Conservation (phyloP, 129 eudicot genomes). For the Scalesia atractyloides region DNA sequence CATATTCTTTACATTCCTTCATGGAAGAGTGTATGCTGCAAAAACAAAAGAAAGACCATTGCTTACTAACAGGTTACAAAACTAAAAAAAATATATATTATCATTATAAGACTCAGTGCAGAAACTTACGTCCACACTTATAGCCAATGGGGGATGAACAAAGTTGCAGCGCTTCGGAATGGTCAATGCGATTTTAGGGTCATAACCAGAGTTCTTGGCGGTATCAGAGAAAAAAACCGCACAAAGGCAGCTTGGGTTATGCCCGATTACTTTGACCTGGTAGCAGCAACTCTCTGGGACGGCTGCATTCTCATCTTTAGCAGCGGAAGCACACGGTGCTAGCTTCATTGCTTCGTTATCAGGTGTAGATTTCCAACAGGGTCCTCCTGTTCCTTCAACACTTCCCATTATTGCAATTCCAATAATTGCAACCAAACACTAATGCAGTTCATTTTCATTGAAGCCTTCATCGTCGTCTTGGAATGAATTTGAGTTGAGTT, state of each 20-base stretch:
- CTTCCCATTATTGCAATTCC: slow-evolving; percentile 25
- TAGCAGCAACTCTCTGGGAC: slow-evolving; percentile 46
- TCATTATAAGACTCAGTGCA: background rate
- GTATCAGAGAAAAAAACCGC: slow-evolving; percentile 57
- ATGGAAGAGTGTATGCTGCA: slow-evolving; percentile 63
- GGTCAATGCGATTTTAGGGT: slow-evolving; percentile 48
- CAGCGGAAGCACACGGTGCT: slow-evolving; percentile 57
- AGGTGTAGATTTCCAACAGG: slow-evolving; percentile 47
- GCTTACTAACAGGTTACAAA: background rate
- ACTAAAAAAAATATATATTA: background rate
- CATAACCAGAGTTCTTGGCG: slow-evolving; percentile 46
- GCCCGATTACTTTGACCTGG: slow-evolving; percentile 46
- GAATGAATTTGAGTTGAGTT: background rate
- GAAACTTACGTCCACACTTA: slow-evolving; percentile 53
- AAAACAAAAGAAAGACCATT: slow-evolving; percentile 6
- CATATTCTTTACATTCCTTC: slow-evolving; percentile 5
- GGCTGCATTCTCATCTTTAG: slow-evolving; percentile 41
- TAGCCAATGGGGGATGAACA: slow-evolving; percentile 53
- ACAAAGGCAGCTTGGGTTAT: slow-evolving; percentile 56
- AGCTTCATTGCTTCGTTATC: slow-evolving; percentile 51
- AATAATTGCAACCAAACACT: slow-evolving; percentile 20
- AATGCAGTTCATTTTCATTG: slow-evolving; percentile 24
- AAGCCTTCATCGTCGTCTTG: slow-evolving; percentile 24
- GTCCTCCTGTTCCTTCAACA: slow-evolving; percentile 39
- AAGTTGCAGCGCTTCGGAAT: slow-evolving; percentile 69